Percentiles rank a stretch among this genome's conserved stretches.
These are phyloP conservation scores for Clonostachys sp. DNA, from an alignment of 2,329 filamentous ascomycete genomes.

Conservation along the genomic window DNA sequence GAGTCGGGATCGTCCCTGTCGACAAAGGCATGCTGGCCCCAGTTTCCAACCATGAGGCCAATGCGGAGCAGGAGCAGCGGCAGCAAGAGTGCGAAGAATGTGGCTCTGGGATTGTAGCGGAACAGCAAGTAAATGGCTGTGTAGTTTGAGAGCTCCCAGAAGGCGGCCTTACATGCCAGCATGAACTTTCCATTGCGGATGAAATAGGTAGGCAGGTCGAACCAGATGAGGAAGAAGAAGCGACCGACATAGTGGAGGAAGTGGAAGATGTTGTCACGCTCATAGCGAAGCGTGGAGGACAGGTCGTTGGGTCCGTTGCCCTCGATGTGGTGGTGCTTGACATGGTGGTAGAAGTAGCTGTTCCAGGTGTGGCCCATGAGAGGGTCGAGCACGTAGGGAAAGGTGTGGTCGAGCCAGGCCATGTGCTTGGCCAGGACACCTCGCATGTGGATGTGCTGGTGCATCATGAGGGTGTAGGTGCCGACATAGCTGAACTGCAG, in stretches of 20 bases:
- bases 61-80: constrained; percentile 63
- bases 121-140: constrained; percentile 28
- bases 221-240: constrained; percentile 70
- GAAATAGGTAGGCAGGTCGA: constrained; percentile 74
- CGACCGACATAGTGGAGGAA: constrained; percentile 70
- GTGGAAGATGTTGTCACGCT: constrained; percentile 61
- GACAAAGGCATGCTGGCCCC: constrained; percentile 80
- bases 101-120: constrained; percentile 46
- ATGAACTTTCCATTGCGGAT: constrained; percentile 51
- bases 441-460: constrained; percentile 77
- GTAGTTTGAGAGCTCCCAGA: constrained; percentile 57
- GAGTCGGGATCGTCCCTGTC: constrained; percentile 71
- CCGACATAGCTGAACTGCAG: constrained; percentile 68
- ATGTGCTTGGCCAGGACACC: constrained; percentile 58
- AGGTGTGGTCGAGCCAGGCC: constrained; percentile 54
- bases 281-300: constrained; percentile 71
- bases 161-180: constrained; percentile 49
- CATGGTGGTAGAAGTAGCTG: constrained; percentile 80
- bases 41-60: constrained; percentile 78
- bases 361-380: constrained; percentile 84
- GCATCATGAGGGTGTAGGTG: constrained; percentile 75
- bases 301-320: constrained; percentile 74
- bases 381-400: constrained; percentile 71
- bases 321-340: constrained; percentile 79
- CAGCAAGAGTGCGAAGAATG: constrained; percentile 61